Evolutionary conservation across 192 early-diverging fungal genomes (phyloP), one percentile per base, ranked within the genome.

Genomic region (Backusella parvicylindrica): DNA sequence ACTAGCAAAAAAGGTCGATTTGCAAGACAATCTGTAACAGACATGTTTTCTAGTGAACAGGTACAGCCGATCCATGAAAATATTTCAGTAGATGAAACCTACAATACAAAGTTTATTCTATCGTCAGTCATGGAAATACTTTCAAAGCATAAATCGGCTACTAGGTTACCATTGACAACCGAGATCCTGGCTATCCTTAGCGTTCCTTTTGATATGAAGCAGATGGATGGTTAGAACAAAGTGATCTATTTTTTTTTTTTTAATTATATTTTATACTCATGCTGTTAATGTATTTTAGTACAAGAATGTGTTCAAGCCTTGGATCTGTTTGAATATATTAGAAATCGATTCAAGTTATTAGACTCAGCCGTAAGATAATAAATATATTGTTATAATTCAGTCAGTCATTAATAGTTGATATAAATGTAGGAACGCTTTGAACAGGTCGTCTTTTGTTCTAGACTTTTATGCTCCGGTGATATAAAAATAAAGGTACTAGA

Each of bases 241-340:
- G 43, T 15, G 15, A 6, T 47, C 18, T 68, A 3, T 21, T 32
- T 30, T 26, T 35, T 43, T 32, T 6, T 38, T 71, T 30, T 26
- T 26, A 38, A 8, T 37, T 12, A 7, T 23, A 31, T 31, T 5
- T n/a, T n/a, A n/a, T n/a, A n/a, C n/a, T n/a, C n/a, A n/a, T n/a
- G n/a, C n/a, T n/a, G 9, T 23, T 28, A 64, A 6, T 50, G n/a
- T 47, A 26, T 49, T 21, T 8, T 49, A 84, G 83, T 53, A 1
- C 23, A 71, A 41, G 80, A 82, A 23, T 82, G 83, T 63, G 68
- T 71, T 35, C 70, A 79, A 69, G 73, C 83, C 3, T 65, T 84
- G 12, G 80, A 82, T 63, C 72, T 79, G 9, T 82, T 84, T 73
- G 83, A 82, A 33, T 79, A 79, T 47, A 79, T 84, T n/a, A 75